Base-by-base conservation (phyloP, 306 rosid species). In the Spatholobus suberectus region DNA sequence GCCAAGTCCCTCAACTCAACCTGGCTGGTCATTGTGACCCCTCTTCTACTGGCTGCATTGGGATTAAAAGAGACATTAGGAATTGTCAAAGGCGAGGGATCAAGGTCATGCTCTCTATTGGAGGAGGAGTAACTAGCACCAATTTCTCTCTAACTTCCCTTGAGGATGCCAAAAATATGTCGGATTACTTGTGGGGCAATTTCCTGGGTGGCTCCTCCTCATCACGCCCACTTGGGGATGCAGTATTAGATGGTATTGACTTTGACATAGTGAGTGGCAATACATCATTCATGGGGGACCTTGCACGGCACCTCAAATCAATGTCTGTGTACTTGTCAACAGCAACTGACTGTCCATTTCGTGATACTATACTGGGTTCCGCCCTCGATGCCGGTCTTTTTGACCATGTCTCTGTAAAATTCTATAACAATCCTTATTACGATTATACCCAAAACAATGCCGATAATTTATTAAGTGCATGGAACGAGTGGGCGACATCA, bases 31-130 rank as follows among this genome's bases (percentile, higher is more conserved):
- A 87, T 14, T 92, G 94, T 62, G 82, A 88, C 86, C 86, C 91
- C 0, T 63, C 81, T 4, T 17, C 57, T 0, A 65, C 77, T 26
- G 84, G 82, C 0, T 92, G 96, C 76, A 58, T 8, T 0, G 3
- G 20, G 0, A 66, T 88, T 9, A 74, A 89, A 61, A 9, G 21
- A 54, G 76, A 81, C 76, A 86, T 92, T 5, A 82, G 44, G 41
- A 49, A 63, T 43, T 88, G 91, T 20, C 91, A 92, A 51, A 68
- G 29, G 68, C 80, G 37, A 79, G 88, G 96, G 47, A 71, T 90
- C 77, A 87, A 91, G 52, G 84, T 85, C n/a, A 8, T 90, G 18
- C 92, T 92, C 43, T 85, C 92, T 6, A 83, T 90, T 8, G 92
- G 92, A 1, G 90, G 90, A 11, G 72, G 44, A 10, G n/a, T n/a